phyloP scores from a whole-genome alignment of 202 grass and related monocot species.

The Saccharum hybrid region DNA sequence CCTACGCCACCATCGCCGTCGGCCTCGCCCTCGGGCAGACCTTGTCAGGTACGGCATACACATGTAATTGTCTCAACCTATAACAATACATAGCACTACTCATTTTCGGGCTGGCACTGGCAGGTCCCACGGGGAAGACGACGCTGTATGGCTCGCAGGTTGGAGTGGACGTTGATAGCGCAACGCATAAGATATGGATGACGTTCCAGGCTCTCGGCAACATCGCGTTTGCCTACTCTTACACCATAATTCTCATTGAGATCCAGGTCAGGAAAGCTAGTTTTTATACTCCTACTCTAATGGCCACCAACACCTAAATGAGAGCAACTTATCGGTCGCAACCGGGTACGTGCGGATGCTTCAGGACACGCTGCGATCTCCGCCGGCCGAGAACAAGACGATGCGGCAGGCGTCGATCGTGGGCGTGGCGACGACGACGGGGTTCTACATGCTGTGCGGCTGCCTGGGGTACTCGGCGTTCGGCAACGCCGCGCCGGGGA shows the following conservation, averaged over 20 bases:
- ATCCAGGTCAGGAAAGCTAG: conserved; percentile 31
- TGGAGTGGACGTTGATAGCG: conserved; percentile 58
- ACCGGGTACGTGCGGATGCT: no score
- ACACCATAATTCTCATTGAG: conserved; percentile 82
- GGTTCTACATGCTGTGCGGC: conserved; percentile 75
- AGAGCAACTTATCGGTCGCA: no score
- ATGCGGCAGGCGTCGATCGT: conserved; percentile 72
- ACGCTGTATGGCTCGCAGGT: conserved; percentile 62
- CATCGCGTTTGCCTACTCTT: conserved; percentile 85
- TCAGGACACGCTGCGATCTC: conserved; percentile 80
- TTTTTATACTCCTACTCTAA: no score
- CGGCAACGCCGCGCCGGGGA: conserved; percentile 66
- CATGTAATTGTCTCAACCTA: background rate
- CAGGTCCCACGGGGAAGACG: conserved; percentile 51
- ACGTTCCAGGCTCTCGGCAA: conserved; percentile 77
- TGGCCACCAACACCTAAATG: no score
- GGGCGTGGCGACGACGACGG: conserved; percentile 65
- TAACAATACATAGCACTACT: background rate
- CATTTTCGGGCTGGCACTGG: background rate
- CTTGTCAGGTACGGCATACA: background rate
- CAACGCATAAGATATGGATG: conserved; percentile 67
- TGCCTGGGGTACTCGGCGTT: conserved; percentile 80
- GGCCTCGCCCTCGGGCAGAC: conserved; percentile 50
- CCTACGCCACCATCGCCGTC: conserved; percentile 53
- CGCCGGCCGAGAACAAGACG: conserved; percentile 68